Evolutionary conservation across 1,284 basidiomycete genomes (phyloP).

Genomic region (Naganishia albida): DNA sequence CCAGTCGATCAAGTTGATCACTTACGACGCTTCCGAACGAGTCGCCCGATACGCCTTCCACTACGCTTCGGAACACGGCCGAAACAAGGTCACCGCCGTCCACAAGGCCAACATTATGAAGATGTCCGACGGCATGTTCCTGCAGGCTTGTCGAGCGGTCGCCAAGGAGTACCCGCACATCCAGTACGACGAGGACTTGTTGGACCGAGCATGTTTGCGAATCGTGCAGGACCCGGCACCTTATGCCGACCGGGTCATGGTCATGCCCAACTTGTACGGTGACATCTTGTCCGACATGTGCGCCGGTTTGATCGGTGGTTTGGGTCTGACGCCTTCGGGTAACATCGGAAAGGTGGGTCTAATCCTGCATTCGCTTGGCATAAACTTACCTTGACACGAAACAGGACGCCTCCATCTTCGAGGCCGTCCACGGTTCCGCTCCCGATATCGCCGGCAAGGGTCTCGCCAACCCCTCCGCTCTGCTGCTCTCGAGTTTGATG

Average conservation of each 20-base stretch:
- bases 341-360: constrained; percentile 85
- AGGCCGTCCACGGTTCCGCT: constrained; percentile 97
- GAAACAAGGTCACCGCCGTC: constrained; percentile 94
- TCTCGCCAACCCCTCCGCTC: constrained; percentile 95
- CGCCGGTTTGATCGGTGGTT: constrained; percentile 95
- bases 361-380: constrained; percentile 33
- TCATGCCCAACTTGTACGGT: constrained; percentile 93
- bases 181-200: constrained; percentile 91
- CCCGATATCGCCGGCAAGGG: constrained; percentile 75
- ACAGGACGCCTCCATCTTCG: constrained; percentile 97
- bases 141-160: constrained; percentile 94
- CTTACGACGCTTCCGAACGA: constrained; percentile 97
- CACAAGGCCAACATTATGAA: constrained; percentile 99
- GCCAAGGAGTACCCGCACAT: constrained; percentile 95
- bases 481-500: constrained; percentile 93
- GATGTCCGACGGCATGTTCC: constrained; percentile 99
- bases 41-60: constrained; percentile 99
- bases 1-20: constrained; percentile 99
- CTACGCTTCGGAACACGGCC: constrained; percentile 83
- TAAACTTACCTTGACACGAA: neutral
- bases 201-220: constrained; percentile 95
- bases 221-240: constrained; percentile 91
- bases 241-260: constrained; percentile 97
- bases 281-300: constrained; percentile 99
- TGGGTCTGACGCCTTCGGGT: constrained; percentile 96